Evolutionary conservation across 306 rosid genomes (phyloP).

Genomic region (Acacia melanoxylon): DNA sequence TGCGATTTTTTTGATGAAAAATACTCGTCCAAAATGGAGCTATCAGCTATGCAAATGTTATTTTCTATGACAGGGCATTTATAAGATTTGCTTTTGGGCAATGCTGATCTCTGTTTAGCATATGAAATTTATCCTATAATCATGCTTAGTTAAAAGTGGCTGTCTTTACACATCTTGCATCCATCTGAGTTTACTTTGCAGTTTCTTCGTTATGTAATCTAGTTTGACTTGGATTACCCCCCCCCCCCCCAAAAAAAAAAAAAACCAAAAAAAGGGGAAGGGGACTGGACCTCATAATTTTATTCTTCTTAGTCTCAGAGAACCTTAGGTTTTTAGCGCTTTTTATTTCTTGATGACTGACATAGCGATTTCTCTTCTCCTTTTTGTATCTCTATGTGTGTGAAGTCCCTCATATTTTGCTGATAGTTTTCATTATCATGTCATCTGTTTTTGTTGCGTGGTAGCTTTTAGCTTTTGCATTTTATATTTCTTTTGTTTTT

Average conservation of each 20-base stretch:
- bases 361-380: not conserved
- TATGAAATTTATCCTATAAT: not conserved
- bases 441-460: not conserved
- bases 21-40: slow-evolving; percentile 4
- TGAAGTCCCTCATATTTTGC: not conserved
- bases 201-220: not conserved
- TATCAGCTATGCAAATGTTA: not conserved
- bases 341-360: not conserved
- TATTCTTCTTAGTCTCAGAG: not conserved
- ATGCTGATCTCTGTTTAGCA: slow-evolving; percentile 17
- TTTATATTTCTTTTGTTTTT: not conserved
- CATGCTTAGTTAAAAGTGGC: not conserved
- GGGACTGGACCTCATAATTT: too few species aligned
- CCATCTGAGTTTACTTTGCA: not conserved
- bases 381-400: not conserved
- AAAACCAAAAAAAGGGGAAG: too few species aligned
- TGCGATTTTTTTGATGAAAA: slow-evolving; percentile 12
- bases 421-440: not conserved
- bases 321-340: not conserved
- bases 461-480: slow-evolving; percentile 4
- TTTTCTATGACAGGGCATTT: not conserved
- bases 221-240: not conserved
- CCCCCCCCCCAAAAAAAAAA: too few species aligned
- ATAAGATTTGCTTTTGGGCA: slow-evolving; percentile 1
- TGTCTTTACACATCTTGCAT: not conserved